A percentile compares a stretch with the other conserved stretches of the same genome.
Evolutionary conservation across 352 stramenopile species (phyloP).

Genomic region (Aphanomyces astaci): DNA sequence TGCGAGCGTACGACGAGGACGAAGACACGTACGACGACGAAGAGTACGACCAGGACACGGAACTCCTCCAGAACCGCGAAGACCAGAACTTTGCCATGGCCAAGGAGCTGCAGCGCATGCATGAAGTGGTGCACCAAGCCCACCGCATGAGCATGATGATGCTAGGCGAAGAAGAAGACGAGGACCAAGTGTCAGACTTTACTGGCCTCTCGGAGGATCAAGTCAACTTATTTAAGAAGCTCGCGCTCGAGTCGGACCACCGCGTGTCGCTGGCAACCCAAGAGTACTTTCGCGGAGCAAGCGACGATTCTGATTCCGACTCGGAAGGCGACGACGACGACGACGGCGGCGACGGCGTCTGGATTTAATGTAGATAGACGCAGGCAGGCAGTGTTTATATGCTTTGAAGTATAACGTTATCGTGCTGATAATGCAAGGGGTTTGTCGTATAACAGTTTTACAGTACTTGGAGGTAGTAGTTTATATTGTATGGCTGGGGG

Average conservation of each 20-base stretch:
- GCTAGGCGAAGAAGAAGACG: constrained; percentile 68
- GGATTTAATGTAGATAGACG: constrained; percentile 54
- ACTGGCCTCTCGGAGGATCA: constrained; percentile 68
- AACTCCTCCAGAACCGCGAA: constrained; percentile 64
- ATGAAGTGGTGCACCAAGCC: constrained; percentile 75
- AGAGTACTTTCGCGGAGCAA: constrained; percentile 67
- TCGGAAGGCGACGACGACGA: constrained; percentile 40
- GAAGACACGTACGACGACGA: constrained; percentile 70
- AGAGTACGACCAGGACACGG: constrained; percentile 59
- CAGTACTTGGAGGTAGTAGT: too few species aligned
- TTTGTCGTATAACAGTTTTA: too few species aligned
- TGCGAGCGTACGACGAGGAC: constrained; percentile 23
- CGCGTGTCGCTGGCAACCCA: constrained; percentile 74
- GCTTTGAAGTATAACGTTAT: too few species aligned
- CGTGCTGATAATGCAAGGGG: too few species aligned
- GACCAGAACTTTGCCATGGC: constrained; percentile 82
- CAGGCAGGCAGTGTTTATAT: neutral
- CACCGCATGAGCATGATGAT: constrained; percentile 80
- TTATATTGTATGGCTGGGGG: too few species aligned
- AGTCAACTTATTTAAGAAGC: constrained; percentile 89
- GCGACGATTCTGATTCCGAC: constrained; percentile 60
- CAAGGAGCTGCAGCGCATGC: constrained; percentile 68
- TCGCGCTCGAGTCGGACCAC: constrained; percentile 78
- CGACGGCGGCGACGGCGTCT: constrained; percentile 70
- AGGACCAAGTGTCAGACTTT: constrained; percentile 33